These are phyloP conservation scores for Boletellus ananiceps DNA, from an alignment of 768 basidiomycete genomes.

Conservation along the genomic window DNA sequence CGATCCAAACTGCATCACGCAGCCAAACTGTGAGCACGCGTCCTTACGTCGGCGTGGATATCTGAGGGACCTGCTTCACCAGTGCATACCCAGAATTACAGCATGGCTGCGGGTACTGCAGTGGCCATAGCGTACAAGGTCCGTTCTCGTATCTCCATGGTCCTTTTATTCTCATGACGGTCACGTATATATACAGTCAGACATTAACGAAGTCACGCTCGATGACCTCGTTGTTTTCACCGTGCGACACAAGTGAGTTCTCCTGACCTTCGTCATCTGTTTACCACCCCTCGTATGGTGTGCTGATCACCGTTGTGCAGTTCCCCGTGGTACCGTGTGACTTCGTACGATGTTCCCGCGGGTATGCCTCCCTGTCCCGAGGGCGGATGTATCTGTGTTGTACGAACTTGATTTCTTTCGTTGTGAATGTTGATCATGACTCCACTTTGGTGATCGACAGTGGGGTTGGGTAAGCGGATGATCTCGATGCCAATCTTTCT, in stretches of 20 bases:
- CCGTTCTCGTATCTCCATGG: not conserved
- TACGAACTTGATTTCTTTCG: not conserved
- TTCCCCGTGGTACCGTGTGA: slow-evolving; percentile 1
- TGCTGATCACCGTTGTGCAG: slow-evolving; percentile 2
- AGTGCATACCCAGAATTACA: slow-evolving; percentile 15
- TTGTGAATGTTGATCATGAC: not conserved
- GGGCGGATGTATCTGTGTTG: not conserved
- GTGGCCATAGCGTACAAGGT: slow-evolving; percentile 13
- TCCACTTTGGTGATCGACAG: not conserved
- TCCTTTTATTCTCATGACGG: not conserved
- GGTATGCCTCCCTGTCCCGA: slow-evolving; percentile 5
- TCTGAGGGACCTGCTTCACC: not conserved
- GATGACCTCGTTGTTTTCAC: slow-evolving; percentile 3
- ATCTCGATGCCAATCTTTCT: not conserved
- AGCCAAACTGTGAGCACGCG: slow-evolving; percentile 14
- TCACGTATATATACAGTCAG: slow-evolving; percentile 1
- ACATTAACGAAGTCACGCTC: not conserved
- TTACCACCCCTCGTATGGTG: not conserved
- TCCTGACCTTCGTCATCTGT: too few relatives aligned
- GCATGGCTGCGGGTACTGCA: slow-evolving; percentile 7
- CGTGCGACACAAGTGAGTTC: not conserved
- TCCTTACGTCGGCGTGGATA: not conserved
- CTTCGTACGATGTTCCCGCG: slow-evolving; percentile 3
- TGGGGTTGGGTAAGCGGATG: slow-evolving; percentile 5
- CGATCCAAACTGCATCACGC: not conserved